Base-by-base conservation (phyloP, 768 basidiomycete genomes). In the Thelephora ganbajun region DNA sequence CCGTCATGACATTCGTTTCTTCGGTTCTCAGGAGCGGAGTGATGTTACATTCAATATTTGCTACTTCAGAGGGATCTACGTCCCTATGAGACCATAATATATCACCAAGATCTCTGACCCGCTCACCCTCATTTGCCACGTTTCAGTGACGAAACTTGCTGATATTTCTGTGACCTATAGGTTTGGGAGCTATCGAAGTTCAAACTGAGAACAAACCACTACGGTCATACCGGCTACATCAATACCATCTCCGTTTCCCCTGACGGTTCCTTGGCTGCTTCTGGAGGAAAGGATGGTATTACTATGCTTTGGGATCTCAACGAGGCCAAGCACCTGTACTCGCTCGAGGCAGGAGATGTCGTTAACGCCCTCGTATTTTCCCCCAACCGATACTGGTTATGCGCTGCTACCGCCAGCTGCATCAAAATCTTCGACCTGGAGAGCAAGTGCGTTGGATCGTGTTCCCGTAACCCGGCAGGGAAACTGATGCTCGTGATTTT, bases 271-370 rank as follows among this genome's bases (percentile, higher is more conserved):
- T 80, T 99, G 61, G 93, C 94, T 57, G 96, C 96, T 43, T 98
- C 96, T 44, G 96, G 96, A 63, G 96, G 96, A 60, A 98, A 98
- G 71, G 96, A 99, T 66, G 93, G 93, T 52, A 94, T 97, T 69
- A 96, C 93, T 65, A 97, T 97, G 93, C 84, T 97, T 54, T 99
- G 96, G 96, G 96, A 99, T 66, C 73, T 99, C 60, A 98, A 97
- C 71, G 96, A 98, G 76, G 93, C 92, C 76, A 98, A 97, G 74
- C 96, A 98, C 77, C 82, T 99, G 61, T 99, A 99, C 78, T 97
- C 92, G 47, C 84, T 99, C 50, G 96, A 99, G 68, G 96, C 96
- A 43, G 93, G 93, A 51, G 90, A 99, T 65, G 73, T 92, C 57
- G 93, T 99, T 78, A 97, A 99, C 64, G 92, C 96, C 51, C 86